Conservation (phyloP, 345 rosid species). For the Hypericum androsaemum region DNA sequence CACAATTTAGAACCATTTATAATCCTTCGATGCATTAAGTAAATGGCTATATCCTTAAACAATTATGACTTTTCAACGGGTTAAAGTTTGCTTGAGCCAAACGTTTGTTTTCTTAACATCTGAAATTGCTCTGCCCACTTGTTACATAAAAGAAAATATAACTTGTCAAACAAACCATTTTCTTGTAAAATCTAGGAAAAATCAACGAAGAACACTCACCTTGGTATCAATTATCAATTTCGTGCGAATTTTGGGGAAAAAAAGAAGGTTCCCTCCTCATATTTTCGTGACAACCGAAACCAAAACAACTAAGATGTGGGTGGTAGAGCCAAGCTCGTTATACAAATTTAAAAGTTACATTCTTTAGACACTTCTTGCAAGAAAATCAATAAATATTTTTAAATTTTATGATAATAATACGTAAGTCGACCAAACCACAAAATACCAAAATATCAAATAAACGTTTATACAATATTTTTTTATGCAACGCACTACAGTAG, state of each 20-base stretch:
- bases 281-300: background rate
- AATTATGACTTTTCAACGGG: constrained; percentile 9
- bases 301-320: background rate
- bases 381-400: too few species aligned
- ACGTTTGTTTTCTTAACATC: constrained; percentile 64
- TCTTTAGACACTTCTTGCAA: too few species aligned
- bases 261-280: background rate
- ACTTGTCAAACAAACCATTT: background rate
- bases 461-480: too few species aligned
- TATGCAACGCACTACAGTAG: too few species aligned
- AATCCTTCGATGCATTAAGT: background rate
- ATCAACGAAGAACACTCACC: constrained; percentile 27
- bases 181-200: constrained; percentile 1
- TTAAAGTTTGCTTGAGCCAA: constrained; percentile 63
- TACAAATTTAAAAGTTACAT: too few species aligned
- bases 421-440: too few species aligned
- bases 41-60: background rate
- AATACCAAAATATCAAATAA: too few species aligned
- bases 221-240: constrained; percentile 68
- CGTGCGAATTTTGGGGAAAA: constrained; percentile 31
- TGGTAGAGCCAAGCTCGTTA: constrained; percentile 46
- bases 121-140: constrained; percentile 65
- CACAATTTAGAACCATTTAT: constrained; percentile 1
- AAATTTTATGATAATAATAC: too few species aligned
- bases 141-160: constrained; percentile 10